These are phyloP conservation scores for Dendrobium catenatum DNA, from an alignment of 106 monocot genomes.

Conservation along the genomic window DNA sequence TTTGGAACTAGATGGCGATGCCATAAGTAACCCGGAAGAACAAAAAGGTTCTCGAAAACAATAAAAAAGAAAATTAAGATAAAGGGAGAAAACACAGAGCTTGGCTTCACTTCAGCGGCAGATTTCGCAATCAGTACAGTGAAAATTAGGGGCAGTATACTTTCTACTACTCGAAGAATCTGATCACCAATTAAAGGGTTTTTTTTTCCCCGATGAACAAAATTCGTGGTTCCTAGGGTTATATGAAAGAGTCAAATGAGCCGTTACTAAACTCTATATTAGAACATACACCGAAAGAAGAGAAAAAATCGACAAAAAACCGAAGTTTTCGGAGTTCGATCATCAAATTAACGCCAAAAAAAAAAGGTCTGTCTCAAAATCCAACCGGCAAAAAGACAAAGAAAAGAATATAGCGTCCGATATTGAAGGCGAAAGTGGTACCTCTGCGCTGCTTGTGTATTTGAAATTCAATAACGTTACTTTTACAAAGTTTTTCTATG, in stretches of 20 bases:
- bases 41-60: neutral
- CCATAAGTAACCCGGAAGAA: constrained; percentile 9
- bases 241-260: constrained; percentile 1
- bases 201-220: neutral
- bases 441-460: neutral
- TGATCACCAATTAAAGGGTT: neutral
- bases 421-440: neutral
- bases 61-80: neutral
- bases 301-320: neutral
- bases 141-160: neutral
- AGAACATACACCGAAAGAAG: neutral
- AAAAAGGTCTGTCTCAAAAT: neutral
- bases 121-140: neutral
- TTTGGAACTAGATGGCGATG: constrained; percentile 20
- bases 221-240: constrained; percentile 1
- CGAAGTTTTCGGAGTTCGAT: neutral
- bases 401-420: neutral
- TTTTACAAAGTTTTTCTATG: neutral
- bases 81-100: neutral
- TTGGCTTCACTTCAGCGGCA: neutral
- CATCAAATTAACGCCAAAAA: neutral
- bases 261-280: neutral
- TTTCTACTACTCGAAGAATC: neutral
- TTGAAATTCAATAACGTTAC: constrained; percentile 6
- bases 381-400: neutral